Base-by-base conservation (phyloP, 345 rosid genomes). In the Corchorus capsularis region DNA sequence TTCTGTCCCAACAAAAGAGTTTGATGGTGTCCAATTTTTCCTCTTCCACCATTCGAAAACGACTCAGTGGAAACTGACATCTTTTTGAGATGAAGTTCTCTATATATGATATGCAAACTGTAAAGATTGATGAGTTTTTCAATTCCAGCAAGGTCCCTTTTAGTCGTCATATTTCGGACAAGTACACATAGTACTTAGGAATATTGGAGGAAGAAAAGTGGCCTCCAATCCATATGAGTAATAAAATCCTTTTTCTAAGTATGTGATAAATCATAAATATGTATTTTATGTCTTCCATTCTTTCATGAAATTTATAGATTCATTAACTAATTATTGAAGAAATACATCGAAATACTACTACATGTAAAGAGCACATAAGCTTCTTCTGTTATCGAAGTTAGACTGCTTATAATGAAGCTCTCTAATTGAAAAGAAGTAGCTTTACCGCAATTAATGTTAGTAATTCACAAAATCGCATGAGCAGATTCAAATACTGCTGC, bases 401-500 rank as follows among this genome's bases (percentile, higher is more conserved):
- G 1, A 15, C 20, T 68, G 5, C 45, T 43, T 43, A 39, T 77
- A 50, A 39, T 72, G 52, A 61, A 69, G 12, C 67, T 55, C 47
- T 54, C 5, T 39, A 15, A 41, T n/a, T 8, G 37, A 50, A 76
- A 76, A 17, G 10, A 63, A 35, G 41, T 17, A 45, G 45, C 65
- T 63, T 62, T 20, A 69, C 79, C 17, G 63, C 74, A 47, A 8
- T 35, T 49, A 5, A 69, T 52, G n/a, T 27, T 27, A 43, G 57
- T 34, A 50, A 43, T 77, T 77, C 66, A 80, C 89, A 87, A 89
- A 89, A 87, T 79, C 46, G 85, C 86, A 71, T 41, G 74, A 83
- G 87, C 91, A 87, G 83, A 83, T 54, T 63, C 32, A 78, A 78
- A 66, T 72, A 82, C 63, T 49, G 65, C 87, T 79, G 77, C 86